phyloP scores from a whole-genome alignment of 1,284 basidiomycete species.

The Ustilago curta region DNA sequence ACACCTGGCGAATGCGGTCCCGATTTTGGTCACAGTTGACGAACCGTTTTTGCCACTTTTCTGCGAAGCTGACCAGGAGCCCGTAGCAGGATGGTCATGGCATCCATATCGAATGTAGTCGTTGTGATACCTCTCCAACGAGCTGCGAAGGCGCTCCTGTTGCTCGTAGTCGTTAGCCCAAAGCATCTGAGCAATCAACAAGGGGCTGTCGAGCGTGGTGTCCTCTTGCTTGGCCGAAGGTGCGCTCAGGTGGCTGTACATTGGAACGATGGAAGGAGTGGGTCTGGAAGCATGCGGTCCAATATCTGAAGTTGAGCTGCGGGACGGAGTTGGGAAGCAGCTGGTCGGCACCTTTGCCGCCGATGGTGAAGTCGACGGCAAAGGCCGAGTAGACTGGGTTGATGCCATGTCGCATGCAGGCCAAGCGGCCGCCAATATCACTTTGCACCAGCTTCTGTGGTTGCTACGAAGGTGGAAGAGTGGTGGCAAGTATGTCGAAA shows the following conservation, averaged over 20 bases:
- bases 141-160: background rate
- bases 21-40: slow-evolving; percentile 7
- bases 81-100: background rate
- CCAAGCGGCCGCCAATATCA: background rate
- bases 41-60: background rate
- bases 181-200: slow-evolving; percentile 2
- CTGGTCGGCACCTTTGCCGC: background rate
- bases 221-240: background rate
- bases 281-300: no score
- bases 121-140: no score
- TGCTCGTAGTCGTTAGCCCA: slow-evolving; percentile 4
- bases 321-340: slow-evolving; percentile 31
- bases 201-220: slow-evolving; percentile 1
- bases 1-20: slow-evolving; percentile 16
- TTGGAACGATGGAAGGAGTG: background rate
- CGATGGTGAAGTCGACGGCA: background rate
- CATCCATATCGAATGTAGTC: no score
- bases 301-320: background rate
- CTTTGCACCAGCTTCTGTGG: no score
- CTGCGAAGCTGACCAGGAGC: background rate
- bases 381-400: background rate
- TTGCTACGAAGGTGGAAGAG: no score
- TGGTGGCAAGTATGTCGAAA: no score
- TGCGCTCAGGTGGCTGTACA: background rate
- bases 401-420: background rate